Conservation (phyloP, 202 grass and related monocot species). For the Carex arenaria region DNA sequence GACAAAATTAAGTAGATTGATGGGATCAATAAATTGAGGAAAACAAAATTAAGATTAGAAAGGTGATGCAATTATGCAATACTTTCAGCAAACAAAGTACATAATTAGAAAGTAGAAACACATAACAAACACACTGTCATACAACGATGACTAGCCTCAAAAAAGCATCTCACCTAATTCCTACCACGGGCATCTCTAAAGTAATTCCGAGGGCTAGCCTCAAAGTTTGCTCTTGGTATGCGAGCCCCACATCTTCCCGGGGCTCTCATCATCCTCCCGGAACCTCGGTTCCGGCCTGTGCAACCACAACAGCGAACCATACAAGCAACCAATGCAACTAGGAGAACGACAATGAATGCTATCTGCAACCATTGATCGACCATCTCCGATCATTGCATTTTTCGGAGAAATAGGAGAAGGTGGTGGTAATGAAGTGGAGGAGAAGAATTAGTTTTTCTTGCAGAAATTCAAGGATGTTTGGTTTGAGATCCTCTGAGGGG, state of each 20-base stretch:
- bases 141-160: no score
- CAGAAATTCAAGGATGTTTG: constrained; percentile 11
- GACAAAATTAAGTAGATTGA: neutral
- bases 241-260: neutral
- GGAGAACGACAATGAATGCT: neutral
- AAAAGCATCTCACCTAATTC: neutral
- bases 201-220: neutral
- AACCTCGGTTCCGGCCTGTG: neutral
- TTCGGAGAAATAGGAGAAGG: neutral
- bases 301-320: neutral
- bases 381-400: constrained; percentile 17
- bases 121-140: neutral
- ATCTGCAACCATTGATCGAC: neutral
- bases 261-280: neutral
- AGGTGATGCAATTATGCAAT: neutral
- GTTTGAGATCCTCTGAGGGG: neutral
- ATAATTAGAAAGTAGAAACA: neutral
- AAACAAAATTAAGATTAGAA: neutral
- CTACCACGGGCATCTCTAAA: neutral
- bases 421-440: neutral
- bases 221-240: neutral
- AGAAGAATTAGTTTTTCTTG: constrained; percentile 2
- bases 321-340: neutral
- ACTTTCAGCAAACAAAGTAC: no score
- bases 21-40: no score